Conservation (phyloP, 2,329 filamentous ascomycete species). For the Sarocladium kiliense region DNA sequence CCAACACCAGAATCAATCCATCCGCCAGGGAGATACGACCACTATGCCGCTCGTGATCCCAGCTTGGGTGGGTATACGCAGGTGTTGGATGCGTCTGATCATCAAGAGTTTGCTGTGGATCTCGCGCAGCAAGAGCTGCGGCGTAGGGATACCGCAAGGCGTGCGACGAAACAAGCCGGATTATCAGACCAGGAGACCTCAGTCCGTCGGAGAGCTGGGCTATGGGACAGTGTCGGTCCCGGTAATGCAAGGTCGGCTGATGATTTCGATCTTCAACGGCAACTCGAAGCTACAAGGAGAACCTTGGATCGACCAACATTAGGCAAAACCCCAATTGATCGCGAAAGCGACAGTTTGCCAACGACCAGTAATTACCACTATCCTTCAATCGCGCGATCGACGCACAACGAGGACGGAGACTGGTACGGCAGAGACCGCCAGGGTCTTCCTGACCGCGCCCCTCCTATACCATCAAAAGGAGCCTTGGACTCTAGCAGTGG, state of each 20-base stretch:
- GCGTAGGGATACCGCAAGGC: conserved; percentile 58
- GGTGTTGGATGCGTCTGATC: conserved; percentile 63
- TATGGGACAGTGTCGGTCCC: conserved; percentile 28
- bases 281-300: conserved; percentile 49
- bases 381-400: conserved; percentile 49
- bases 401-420: conserved; percentile 37
- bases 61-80: conserved; percentile 52
- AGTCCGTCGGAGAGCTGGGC: conserved; percentile 40
- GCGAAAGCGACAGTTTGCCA: conserved; percentile 16
- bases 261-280: conserved; percentile 40
- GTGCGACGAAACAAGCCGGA: conserved; percentile 51
- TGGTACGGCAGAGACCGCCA: neutral
- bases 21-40: conserved; percentile 29
- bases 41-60: conserved; percentile 53
- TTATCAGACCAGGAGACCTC: conserved; percentile 53
- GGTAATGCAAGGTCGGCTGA: conserved; percentile 17
- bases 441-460: neutral
- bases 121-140: conserved; percentile 68
- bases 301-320: conserved; percentile 34
- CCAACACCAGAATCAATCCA: neutral
- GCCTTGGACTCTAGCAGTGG: neutral
- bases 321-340: conserved; percentile 4
- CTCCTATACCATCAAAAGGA: neutral
- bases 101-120: conserved; percentile 71
- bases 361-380: conserved; percentile 42